Evolutionary conservation across 495 filamentous ascomycete genomes (phyloP).

Genomic region (Penicillium egyptiacum): DNA sequence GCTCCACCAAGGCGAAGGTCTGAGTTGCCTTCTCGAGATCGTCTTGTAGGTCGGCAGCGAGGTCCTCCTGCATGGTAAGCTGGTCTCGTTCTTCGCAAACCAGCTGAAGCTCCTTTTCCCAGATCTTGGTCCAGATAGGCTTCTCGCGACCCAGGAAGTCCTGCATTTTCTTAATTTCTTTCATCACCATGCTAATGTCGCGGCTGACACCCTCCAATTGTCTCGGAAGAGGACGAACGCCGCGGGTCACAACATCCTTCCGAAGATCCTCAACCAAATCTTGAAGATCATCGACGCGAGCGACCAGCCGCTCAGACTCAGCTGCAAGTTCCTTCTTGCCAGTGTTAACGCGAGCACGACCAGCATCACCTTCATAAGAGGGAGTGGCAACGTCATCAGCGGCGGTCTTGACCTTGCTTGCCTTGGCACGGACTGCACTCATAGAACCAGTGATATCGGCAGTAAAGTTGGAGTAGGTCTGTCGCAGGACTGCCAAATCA

Average conservation of each 20-base stretch:
- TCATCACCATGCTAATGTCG: constrained; percentile 75
- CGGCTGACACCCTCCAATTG: constrained; percentile 86
- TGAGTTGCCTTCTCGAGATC: constrained; percentile 91
- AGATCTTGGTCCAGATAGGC: constrained; percentile 96
- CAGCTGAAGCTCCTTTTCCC: constrained; percentile 92
- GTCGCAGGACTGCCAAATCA: constrained; percentile 87
- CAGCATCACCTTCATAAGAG: constrained; percentile 65
- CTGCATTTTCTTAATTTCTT: constrained; percentile 93
- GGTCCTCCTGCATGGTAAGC: constrained; percentile 89
- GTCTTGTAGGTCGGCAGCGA: constrained; percentile 86
- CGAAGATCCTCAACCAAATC: constrained; percentile 95
- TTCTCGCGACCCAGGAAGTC: constrained; percentile 89
- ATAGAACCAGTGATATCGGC: constrained; percentile 87
- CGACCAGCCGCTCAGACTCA: constrained; percentile 85
- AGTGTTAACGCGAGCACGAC: constrained; percentile 76
- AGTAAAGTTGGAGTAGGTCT: constrained; percentile 89
- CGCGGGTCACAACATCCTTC: constrained; percentile 92
- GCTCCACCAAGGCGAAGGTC: constrained; percentile 91
- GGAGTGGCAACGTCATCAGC: constrained; percentile 67
- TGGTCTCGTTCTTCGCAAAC: constrained; percentile 95
- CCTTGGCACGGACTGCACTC: constrained; percentile 75
- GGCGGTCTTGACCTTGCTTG: constrained; percentile 71
- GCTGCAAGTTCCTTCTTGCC: constrained; percentile 81
- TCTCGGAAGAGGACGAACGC: constrained; percentile 87
- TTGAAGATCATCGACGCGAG: constrained; percentile 90